Conservation (phyloP, 495 filamentous ascomycete species). For the Penicillium chermesinum region DNA sequence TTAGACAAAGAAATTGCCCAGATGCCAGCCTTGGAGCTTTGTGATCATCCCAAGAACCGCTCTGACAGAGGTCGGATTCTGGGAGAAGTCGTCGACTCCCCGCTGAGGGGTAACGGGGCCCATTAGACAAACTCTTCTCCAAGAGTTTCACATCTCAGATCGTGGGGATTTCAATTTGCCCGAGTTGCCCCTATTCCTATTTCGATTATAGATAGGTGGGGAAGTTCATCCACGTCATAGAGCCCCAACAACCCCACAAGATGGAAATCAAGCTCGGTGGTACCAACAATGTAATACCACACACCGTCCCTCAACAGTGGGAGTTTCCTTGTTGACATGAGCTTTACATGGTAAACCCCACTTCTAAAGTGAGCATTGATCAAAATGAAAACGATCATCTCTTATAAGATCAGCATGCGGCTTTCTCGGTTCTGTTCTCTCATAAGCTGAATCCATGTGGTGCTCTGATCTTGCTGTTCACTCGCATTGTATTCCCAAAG, state of each 20-base stretch:
- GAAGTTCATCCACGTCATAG: background rate
- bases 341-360: background rate
- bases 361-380: background rate
- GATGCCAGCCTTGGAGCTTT: no score
- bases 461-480: slow-evolving; percentile 1
- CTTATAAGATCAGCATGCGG: slow-evolving; percentile 12
- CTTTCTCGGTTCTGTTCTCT: slow-evolving; percentile 3
- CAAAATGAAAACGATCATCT: background rate
- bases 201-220: background rate
- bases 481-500: no score
- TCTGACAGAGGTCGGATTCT: no score
- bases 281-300: no score
- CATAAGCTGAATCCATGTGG: slow-evolving; percentile 16
- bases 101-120: background rate
- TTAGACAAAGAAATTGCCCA: no score
- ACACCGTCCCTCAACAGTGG: no score
- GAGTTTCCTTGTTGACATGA: background rate
- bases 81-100: no score
- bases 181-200: background rate
- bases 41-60: no score
- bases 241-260: background rate
- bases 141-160: background rate
- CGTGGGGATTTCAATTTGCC: background rate
- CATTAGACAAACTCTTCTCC: background rate
- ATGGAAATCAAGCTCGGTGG: background rate